phyloP scores from a whole-genome alignment of 2,329 filamentous ascomycete species.

The Zalaria obscura region DNA sequence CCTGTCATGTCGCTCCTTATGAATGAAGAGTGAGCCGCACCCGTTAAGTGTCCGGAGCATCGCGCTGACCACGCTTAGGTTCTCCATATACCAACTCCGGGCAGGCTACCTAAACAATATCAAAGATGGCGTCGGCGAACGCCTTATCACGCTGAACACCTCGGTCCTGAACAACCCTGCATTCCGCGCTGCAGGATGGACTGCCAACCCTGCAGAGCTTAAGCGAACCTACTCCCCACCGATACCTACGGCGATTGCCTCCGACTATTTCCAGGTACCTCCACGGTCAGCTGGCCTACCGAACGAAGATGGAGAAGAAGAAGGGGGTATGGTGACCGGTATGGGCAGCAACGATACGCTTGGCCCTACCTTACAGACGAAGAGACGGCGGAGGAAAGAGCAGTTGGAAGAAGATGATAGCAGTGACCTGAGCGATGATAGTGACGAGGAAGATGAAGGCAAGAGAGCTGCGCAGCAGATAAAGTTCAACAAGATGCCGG shows the following conservation, averaged over 20 bases:
- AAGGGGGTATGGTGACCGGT: constrained; percentile 56
- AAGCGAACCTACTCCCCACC: constrained; percentile 77
- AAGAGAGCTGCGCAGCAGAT: constrained; percentile 71
- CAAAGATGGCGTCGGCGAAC: constrained; percentile 72
- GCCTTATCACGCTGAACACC: constrained; percentile 69
- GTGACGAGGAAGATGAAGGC: constrained; percentile 58
- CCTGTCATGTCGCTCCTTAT: constrained; percentile 21
- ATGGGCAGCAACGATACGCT: constrained; percentile 52
- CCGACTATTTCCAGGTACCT: constrained; percentile 71
- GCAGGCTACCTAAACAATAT: constrained; percentile 68
- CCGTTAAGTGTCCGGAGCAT: background rate
- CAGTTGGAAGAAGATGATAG: constrained; percentile 76
- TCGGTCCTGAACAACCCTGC: constrained; percentile 64
- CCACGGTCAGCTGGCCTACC: constrained; percentile 41
- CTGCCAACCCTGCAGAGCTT: constrained; percentile 56
- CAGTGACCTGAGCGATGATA: constrained; percentile 72
- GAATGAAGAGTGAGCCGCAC: constrained; percentile 17
- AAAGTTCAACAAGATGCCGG: constrained; percentile 90
- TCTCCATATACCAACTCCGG: constrained; percentile 70
- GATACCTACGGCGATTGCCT: constrained; percentile 62
- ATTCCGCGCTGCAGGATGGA: constrained; percentile 75
- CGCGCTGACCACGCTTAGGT: constrained; percentile 30
- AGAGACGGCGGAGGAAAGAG: constrained; percentile 54
- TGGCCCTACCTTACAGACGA: constrained; percentile 48
- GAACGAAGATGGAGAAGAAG: constrained; percentile 51